Evolutionary conservation across 1,284 basidiomycete genomes (phyloP).

Genomic region (Malassezia globosa): DNA sequence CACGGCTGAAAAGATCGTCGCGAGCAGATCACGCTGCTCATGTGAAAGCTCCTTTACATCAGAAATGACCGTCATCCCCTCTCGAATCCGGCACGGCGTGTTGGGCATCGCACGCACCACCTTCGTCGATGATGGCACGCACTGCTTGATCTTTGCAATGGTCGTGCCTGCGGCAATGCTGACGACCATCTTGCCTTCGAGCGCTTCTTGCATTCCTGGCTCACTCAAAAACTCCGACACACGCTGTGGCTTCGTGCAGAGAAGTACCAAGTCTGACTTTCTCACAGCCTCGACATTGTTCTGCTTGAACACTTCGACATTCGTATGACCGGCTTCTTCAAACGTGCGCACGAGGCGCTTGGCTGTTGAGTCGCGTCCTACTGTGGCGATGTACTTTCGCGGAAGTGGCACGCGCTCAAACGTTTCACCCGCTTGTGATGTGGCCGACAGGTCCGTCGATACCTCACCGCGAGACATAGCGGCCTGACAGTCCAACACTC

Average conservation of each 20-base stretch:
- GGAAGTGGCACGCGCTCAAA: conserved; percentile 52
- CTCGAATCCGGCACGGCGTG: conserved; percentile 68
- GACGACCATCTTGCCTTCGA: conserved; percentile 80
- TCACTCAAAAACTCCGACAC: conserved; percentile 65
- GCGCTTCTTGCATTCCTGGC: conserved; percentile 70
- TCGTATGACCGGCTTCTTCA: conserved; percentile 26
- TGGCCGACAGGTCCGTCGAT: neutral
- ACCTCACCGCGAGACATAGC: neutral
- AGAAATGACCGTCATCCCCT: conserved; percentile 44
- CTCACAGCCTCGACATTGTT: conserved; percentile 65
- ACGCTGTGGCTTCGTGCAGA: conserved; percentile 67
- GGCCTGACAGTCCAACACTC: conserved; percentile 55
- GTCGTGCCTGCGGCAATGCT: conserved; percentile 94
- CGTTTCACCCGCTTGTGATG: conserved; percentile 14
- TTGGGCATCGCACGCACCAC: conserved; percentile 98
- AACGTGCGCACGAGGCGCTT: conserved; percentile 62
- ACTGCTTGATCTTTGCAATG: conserved; percentile 64
- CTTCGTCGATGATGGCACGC: conserved; percentile 65
- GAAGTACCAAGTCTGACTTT: conserved; percentile 68
- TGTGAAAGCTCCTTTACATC: conserved; percentile 13
- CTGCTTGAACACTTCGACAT: conserved; percentile 56
- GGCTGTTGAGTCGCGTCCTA: conserved; percentile 66
- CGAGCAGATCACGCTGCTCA: conserved; percentile 28
- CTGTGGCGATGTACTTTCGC: conserved; percentile 75
- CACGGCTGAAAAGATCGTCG: conserved; percentile 40